Evolutionary conservation across 768 basidiomycete species (phyloP), one percentile per base, ranked within the genome.

Genomic region (Suillus occidentalis): DNA sequence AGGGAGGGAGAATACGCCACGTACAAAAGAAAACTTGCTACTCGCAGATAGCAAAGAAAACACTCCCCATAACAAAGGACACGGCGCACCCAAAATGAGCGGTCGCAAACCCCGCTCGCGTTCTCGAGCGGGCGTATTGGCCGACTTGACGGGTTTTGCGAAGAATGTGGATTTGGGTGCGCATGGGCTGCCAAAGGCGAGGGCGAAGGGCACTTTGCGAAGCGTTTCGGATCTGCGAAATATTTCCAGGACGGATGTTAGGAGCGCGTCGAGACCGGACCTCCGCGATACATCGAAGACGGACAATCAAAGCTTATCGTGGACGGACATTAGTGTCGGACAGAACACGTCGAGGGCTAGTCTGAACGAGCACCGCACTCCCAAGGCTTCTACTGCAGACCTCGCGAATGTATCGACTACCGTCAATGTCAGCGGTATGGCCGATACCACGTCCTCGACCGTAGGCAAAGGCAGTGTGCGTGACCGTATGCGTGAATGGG

Each of bases 401-500:
- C 55, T 77, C 12, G 65, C 70, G 3, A 34, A 66, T n/a, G 57
- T 59, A 8, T 67, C 71, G 10, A 67, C 64, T 12, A 64, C 31
- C 22, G 61, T 34, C 16, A 63, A 63, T 6, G 62, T 39, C 36
- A 61, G 42, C 10, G 18, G 60, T 25, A 14, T 39, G 31, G 56
- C 57, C 34, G 53, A 45, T 28, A 59, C 65, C 13, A 65, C 50
- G 34, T 43, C 64, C 39, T 65, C 36, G n/a, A 59, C 58, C 14
- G 20, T 72, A 9, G 60, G 71, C 34, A 76, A 52, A 57, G 76
- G 73, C 31, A 77, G 78, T 20, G 81, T 82, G 20, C 83, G 82
- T 64, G 85, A 90, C 64, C 81, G 91, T 13, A 87, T 92, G 68
- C 81, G 81, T 68, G 90, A 91, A 69, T 92, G 91, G 90, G 90